These are phyloP conservation scores for Podospora comata DNA, from an alignment of 495 filamentous ascomycete genomes.

Conservation along the genomic window DNA sequence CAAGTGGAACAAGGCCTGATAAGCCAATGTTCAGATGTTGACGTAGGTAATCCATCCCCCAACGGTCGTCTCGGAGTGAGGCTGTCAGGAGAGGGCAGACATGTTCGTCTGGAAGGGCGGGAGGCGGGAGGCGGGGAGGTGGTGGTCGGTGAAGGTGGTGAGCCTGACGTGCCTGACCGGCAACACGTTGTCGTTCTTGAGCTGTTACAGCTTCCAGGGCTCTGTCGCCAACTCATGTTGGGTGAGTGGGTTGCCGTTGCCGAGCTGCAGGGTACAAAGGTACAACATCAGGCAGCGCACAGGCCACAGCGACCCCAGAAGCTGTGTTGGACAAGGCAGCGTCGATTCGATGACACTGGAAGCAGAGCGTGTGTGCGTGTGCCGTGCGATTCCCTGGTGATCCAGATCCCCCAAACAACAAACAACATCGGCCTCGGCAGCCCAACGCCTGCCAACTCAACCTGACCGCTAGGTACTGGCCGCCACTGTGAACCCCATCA, in stretches of 20 bases:
- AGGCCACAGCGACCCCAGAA: background rate
- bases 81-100: no score
- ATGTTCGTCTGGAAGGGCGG: background rate
- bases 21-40: background rate
- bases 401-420: conserved; percentile 28
- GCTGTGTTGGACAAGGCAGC: conserved; percentile 4
- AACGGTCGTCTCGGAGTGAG: background rate
- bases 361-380: background rate
- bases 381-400: conserved; percentile 4
- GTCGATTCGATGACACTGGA: conserved; percentile 4
- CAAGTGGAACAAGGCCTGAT: background rate
- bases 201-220: background rate
- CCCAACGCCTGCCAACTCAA: conserved; percentile 17
- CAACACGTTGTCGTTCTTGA: background rate
- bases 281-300: background rate
- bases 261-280: conserved; percentile 10
- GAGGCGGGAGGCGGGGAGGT: no score
- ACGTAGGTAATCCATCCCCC: background rate
- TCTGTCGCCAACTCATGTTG: conserved; percentile 7
- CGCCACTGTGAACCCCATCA: background rate
- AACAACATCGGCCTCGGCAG: conserved; percentile 15
- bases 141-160: background rate
- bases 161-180: background rate
- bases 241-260: conserved; percentile 10
- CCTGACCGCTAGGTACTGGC: conserved; percentile 16